Conservation (phyloP, 169 alveolate genomes). For the Eimeria acervulina region DNA sequence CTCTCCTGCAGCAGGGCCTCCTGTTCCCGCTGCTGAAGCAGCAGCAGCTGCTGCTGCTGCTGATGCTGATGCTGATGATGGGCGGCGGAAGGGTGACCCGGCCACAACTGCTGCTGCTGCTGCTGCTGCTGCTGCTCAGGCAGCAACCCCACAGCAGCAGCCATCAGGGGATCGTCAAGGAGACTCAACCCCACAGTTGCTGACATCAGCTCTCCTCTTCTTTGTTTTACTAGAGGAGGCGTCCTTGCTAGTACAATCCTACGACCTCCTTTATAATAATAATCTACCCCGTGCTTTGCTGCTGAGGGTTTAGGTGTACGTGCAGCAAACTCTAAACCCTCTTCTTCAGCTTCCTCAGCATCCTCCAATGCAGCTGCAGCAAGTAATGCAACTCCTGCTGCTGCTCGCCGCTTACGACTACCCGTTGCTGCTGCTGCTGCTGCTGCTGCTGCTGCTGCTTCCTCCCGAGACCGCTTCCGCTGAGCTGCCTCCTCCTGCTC, state of each 20-base stretch:
- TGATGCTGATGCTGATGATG: neutral
- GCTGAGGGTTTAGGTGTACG: conserved; percentile 30
- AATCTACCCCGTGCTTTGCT: conserved; percentile 31
- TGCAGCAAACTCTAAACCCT: conserved; percentile 13
- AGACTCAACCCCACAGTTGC: conserved; percentile 21
- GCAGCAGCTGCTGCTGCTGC: conserved; percentile 66
- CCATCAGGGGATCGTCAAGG: conserved; percentile 36
- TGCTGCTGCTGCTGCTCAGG: conserved; percentile 29
- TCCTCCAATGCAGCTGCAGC: conserved; percentile 49
- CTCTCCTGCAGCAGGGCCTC: neutral
- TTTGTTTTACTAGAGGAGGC: conserved; percentile 36
- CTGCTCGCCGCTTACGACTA: conserved; percentile 42
- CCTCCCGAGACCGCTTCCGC: conserved; percentile 73
- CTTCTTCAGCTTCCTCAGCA: neutral
- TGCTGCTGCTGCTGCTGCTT: conserved; percentile 70
- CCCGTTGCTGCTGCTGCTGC: conserved; percentile 59
- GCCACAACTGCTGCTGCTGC: conserved; percentile 68
- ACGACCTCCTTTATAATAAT: conserved; percentile 7
- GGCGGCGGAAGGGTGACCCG: neutral
- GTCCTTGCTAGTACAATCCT: conserved; percentile 33
- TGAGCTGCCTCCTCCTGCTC: conserved; percentile 74
- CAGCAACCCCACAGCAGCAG: conserved; percentile 23
- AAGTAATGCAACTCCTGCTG: conserved; percentile 38
- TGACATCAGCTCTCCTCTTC: conserved; percentile 6
- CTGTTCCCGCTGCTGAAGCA: conserved; percentile 29